Percentiles rank a stretch among this genome's conserved stretches.
phyloP scores from a whole-genome alignment of 306 rosid species.

The Medicago lupulina region DNA sequence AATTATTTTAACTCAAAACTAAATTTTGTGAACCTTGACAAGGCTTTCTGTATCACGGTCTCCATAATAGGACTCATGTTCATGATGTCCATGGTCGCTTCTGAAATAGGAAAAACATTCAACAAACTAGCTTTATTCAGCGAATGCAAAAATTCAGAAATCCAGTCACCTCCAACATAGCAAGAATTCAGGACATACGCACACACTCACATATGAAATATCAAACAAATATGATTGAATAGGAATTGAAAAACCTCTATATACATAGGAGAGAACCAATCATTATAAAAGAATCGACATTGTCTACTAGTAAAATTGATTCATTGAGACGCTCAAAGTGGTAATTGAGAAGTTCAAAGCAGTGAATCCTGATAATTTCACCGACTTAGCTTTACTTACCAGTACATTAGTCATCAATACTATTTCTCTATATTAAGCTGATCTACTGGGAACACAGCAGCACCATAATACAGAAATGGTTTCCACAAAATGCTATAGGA shows the following conservation, averaged over 20 bases:
- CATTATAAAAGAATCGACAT: neutral
- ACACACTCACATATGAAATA: neutral
- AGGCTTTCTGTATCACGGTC: conserved; percentile 92
- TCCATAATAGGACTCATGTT: conserved; percentile 93
- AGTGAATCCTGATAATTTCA: conserved; percentile 12
- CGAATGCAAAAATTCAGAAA: conserved; percentile 35
- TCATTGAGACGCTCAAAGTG: conserved; percentile 25
- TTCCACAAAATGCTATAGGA: conserved; percentile 10
- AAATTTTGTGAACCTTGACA: conserved; percentile 67
- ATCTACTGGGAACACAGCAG: conserved; percentile 25
- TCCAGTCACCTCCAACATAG: conserved; percentile 17
- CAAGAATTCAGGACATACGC: neutral
- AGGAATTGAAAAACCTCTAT: conserved; percentile 12
- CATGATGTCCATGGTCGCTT: conserved; percentile 92
- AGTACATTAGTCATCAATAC: conserved; percentile 13
- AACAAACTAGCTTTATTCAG: conserved; percentile 29
- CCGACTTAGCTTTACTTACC: conserved; percentile 25
- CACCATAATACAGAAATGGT: conserved; percentile 5
- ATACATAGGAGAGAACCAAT: conserved; percentile 23
- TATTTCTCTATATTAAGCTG: conserved; percentile 19
- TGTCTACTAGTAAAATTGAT: conserved; percentile 21
- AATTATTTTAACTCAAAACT: conserved; percentile 35
- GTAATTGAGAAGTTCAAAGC: conserved; percentile 8
- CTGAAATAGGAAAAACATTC: conserved; percentile 55
- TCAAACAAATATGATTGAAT: conserved; percentile 7